phyloP scores from a whole-genome alignment of 1,284 basidiomycete genomes.

The Melanopsichium pennsylvanicum region DNA sequence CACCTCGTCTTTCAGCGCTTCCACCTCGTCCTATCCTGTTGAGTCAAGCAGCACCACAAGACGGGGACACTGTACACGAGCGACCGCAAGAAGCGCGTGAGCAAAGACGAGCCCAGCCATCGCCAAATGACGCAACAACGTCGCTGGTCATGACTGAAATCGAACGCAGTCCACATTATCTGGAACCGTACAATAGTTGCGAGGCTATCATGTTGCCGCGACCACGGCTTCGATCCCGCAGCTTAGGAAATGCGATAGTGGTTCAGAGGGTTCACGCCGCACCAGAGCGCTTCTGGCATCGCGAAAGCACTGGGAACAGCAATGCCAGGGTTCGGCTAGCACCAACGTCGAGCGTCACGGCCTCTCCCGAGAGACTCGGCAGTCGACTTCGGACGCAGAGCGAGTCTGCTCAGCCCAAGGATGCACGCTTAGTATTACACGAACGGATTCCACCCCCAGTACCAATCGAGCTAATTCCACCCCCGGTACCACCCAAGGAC shows the following conservation, averaged over 20 bases:
- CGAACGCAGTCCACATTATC: slow-evolving; percentile 1
- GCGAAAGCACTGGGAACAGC: not conserved
- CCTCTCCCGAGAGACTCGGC: not conserved
- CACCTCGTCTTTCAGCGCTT: not conserved
- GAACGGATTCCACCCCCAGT: slow-evolving; percentile 16
- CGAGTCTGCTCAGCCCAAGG: not conserved
- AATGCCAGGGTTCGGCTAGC: not conserved
- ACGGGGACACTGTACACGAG: not conserved
- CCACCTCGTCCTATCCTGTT: slow-evolving; percentile 1
- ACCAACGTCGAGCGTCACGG: not conserved
- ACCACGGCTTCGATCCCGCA: slow-evolving; percentile 27
- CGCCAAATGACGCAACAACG: not conserved
- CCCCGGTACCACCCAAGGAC: slow-evolving; percentile 19
- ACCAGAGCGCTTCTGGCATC: slow-evolving; percentile 26
- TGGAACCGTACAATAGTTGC: slow-evolving; percentile 30
- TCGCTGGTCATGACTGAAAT: slow-evolving; percentile 3
- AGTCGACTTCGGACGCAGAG: not conserved
- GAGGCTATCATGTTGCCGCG: slow-evolving; percentile 24
- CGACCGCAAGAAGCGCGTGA: not conserved
- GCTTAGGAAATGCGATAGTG: slow-evolving; percentile 1
- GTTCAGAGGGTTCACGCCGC: slow-evolving; percentile 10
- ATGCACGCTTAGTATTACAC: slow-evolving; percentile 20
- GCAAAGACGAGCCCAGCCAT: not conserved
- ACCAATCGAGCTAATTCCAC: slow-evolving; percentile 16
- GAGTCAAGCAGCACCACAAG: not conserved